Percentiles rank a stretch among this genome's conserved stretches.
Conservation (phyloP, 192 early-diverging fungal genomes). For the Podila clonocystis region DNA sequence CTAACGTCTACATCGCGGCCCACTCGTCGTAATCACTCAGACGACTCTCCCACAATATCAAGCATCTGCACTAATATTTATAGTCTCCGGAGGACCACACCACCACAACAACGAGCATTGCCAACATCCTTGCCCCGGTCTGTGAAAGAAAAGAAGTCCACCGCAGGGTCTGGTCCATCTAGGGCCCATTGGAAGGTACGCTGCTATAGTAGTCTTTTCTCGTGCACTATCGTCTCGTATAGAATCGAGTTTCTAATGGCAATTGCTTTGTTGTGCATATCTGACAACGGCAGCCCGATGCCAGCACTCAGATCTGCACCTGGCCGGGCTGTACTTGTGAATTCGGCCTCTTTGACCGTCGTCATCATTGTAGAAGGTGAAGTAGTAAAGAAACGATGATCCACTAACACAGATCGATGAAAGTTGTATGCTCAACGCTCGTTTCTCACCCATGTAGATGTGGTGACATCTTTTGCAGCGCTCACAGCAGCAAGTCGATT, state of each 20-base stretch:
- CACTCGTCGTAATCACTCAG: neutral
- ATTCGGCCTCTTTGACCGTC: neutral
- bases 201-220: no score
- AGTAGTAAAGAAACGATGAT: neutral
- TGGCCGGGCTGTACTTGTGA: slow-evolving; percentile 1
- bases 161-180: slow-evolving; percentile 2
- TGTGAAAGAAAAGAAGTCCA: no score
- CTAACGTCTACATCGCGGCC: slow-evolving; percentile 11
- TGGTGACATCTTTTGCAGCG: slow-evolving; percentile 5
- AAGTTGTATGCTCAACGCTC: no score
- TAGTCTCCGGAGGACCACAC: neutral
- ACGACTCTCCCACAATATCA: neutral
- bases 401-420: no score
- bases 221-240: neutral
- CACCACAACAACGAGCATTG: neutral
- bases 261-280: neutral
- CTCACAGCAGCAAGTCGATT: neutral
- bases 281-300: neutral
- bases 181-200: neutral
- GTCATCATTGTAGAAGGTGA: slow-evolving; percentile 1
- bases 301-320: neutral
- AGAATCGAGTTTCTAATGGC: neutral
- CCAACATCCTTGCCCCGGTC: neutral
- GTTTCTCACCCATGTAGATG: neutral
- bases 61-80: neutral